phyloP scores from a whole-genome alignment of 495 filamentous ascomycete genomes.

The Apiosordaria backusii region DNA sequence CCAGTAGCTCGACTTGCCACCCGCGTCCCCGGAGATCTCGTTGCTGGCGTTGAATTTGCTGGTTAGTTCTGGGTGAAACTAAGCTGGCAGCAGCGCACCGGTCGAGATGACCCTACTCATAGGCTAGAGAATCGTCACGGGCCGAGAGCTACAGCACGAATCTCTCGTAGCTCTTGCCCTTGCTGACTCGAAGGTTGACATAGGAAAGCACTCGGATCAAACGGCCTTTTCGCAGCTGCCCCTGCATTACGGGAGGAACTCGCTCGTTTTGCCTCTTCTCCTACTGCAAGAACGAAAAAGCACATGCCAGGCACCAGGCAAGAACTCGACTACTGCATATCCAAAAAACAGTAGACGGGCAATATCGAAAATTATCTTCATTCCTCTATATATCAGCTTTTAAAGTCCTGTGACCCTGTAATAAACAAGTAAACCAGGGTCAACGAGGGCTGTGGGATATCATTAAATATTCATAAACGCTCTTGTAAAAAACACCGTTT shows the following conservation, averaged over 20 bases:
- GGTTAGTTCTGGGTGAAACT: neutral
- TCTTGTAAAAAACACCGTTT: slow-evolving; percentile 9
- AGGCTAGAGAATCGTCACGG: neutral
- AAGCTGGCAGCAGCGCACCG: neutral
- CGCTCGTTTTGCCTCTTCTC: neutral
- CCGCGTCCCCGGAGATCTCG: neutral
- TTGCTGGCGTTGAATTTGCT: neutral
- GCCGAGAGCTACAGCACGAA: neutral
- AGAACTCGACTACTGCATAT: no score
- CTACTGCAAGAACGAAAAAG: neutral
- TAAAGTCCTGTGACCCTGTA: neutral
- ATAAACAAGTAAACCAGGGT: neutral
- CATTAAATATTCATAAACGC: slow-evolving; percentile 16
- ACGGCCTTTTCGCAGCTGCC: neutral
- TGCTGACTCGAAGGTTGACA: neutral
- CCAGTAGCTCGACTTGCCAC: neutral
- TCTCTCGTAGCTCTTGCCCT: neutral
- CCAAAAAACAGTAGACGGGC: neutral
- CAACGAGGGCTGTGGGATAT: slow-evolving; percentile 16
- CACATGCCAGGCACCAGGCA: no score
- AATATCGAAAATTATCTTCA: neutral
- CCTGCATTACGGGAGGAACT: neutral
- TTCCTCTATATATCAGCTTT: neutral
- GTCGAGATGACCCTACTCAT: neutral
- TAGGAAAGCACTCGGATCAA: neutral